phyloP scores from a whole-genome alignment of 768 basidiomycete genomes.

The Lactifluus pinguis region DNA sequence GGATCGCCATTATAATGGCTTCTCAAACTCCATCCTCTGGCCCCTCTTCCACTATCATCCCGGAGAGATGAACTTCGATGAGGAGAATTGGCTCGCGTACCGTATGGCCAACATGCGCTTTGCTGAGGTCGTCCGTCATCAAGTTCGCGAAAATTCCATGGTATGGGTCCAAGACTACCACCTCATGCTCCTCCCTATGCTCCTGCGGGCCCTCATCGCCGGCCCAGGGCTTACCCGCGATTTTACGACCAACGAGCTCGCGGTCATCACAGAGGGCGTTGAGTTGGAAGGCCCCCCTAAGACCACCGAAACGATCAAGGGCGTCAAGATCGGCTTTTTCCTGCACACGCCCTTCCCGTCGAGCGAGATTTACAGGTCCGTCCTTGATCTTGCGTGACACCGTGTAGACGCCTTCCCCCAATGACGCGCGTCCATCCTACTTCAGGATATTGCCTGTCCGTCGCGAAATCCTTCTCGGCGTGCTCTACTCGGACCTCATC shows the following conservation, averaged over 20 bases:
- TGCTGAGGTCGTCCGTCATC: slow-evolving; percentile 76
- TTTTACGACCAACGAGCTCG: slow-evolving; percentile 51
- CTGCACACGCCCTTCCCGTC: slow-evolving; percentile 97
- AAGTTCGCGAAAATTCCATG: slow-evolving; percentile 81
- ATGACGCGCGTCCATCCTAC: background rate
- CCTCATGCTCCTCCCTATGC: slow-evolving; percentile 95
- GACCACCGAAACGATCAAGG: slow-evolving; percentile 37
- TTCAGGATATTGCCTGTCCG: slow-evolving; percentile 90
- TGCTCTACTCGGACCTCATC: slow-evolving; percentile 93
- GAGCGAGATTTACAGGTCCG: slow-evolving; percentile 92
- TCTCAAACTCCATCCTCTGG: slow-evolving; percentile 99
- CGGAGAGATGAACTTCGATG: slow-evolving; percentile 99
- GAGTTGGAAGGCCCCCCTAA: slow-evolving; percentile 38
- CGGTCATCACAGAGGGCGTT: slow-evolving; percentile 64
- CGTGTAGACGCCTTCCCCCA: background rate
- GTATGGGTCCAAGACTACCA: slow-evolving; percentile 99
- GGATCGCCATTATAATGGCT: slow-evolving; percentile 97
- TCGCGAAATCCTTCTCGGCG: slow-evolving; percentile 92
- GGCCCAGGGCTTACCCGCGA: slow-evolving; percentile 49
- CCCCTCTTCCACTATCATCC: slow-evolving; percentile 99
- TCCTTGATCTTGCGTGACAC: background rate
- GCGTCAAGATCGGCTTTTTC: slow-evolving; percentile 97
- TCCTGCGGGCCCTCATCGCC: slow-evolving; percentile 83
- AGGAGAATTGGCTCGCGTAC: slow-evolving; percentile 97
- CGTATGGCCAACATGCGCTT: slow-evolving; percentile 94